These are phyloP conservation scores for Boletellus ananiceps DNA, from an alignment of 768 basidiomycete genomes.

Conservation along the genomic window DNA sequence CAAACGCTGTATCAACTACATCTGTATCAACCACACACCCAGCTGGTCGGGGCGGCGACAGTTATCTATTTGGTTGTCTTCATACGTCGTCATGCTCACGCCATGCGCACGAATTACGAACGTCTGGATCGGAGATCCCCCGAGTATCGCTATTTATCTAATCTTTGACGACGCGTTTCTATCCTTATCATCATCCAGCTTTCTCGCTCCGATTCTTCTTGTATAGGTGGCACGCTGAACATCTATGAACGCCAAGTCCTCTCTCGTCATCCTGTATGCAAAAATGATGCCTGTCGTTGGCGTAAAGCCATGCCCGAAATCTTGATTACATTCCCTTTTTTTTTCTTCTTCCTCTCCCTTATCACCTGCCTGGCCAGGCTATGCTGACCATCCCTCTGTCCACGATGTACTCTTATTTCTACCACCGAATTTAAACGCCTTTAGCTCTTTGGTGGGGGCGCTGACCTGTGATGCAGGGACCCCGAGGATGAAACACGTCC, in stretches of 20 bases:
- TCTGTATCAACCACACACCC: conserved; percentile 32
- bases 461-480: too few species aligned
- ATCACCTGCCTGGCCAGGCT: conserved; percentile 24
- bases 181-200: conserved; percentile 26
- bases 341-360: not conserved
- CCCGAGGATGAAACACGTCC: too few species aligned
- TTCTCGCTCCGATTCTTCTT: conserved; percentile 14
- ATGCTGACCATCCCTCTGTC: conserved; percentile 9
- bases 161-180: conserved; percentile 17
- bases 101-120: conserved; percentile 26
- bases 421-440: conserved; percentile 8
- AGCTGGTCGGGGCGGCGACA: conserved; percentile 19
- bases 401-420: conserved; percentile 16
- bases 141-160: conserved; percentile 18
- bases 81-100: conserved; percentile 17
- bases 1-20: conserved; percentile 33
- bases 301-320: conserved; percentile 3
- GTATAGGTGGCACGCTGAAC: conserved; percentile 8
- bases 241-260: conserved; percentile 4
- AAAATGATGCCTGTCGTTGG: conserved; percentile 3
- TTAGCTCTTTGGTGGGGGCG: not conserved
- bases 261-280: not conserved
- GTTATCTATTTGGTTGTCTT: conserved; percentile 32
- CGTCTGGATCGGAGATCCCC: conserved; percentile 15
- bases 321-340: conserved; percentile 5